These are phyloP conservation scores for Scenedesmus sp. DNA, from an alignment of 163 green algal species.

Conservation along the genomic window DNA sequence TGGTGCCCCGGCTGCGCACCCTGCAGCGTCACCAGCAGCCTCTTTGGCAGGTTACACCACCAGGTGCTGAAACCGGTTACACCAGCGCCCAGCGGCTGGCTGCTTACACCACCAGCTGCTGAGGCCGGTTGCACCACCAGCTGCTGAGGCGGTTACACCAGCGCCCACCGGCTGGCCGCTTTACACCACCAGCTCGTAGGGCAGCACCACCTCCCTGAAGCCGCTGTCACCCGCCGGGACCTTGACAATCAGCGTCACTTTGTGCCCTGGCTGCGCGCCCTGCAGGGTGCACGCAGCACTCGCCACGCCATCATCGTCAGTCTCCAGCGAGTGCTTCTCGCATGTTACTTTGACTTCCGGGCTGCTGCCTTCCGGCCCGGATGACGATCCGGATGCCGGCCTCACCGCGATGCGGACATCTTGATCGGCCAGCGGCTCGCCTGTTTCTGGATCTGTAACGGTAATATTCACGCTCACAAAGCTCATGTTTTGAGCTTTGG, in stretches of 20 bases:
- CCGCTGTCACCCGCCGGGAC: background rate
- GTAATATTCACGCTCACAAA: background rate
- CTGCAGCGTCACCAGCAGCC: background rate
- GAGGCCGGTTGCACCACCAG: background rate
- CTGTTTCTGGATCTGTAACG: background rate
- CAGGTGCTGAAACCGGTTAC: no score
- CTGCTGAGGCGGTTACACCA: background rate
- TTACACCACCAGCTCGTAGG: background rate
- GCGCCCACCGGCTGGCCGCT: no score
- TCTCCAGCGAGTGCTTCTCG: background rate
- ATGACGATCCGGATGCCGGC: background rate
- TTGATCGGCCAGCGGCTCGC: background rate
- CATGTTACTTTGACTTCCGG: background rate
- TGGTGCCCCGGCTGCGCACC: background rate
- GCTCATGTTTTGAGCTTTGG: background rate
- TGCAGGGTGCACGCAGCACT: background rate
- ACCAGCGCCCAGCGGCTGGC: no score
- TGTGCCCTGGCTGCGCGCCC: background rate
- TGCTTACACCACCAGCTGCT: no score
- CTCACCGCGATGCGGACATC: background rate
- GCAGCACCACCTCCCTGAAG: background rate
- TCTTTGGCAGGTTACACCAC: no score
- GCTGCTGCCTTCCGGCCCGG: background rate
- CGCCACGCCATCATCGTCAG: background rate
- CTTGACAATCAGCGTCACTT: background rate